These are phyloP conservation scores for Raffaelea deltoideospora DNA, from an alignment of 2,329 filamentous ascomycete genomes.

Conservation along the genomic window DNA sequence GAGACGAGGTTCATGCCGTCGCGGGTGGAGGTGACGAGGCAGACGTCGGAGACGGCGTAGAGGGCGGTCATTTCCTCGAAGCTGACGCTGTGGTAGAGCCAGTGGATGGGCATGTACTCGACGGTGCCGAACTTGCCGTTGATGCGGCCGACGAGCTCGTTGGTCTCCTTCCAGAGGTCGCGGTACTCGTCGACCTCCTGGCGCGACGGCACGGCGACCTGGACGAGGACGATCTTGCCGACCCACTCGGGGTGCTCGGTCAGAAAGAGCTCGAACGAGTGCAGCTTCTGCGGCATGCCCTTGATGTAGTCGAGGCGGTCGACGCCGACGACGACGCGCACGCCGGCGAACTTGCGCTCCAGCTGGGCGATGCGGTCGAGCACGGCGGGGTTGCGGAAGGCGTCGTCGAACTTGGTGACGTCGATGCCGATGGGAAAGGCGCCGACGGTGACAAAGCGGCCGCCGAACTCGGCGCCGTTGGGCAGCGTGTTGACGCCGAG, in stretches of 20 bases:
- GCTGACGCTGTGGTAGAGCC: constrained; percentile 88
- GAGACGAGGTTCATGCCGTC: constrained; percentile 99
- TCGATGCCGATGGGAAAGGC: constrained; percentile 98
- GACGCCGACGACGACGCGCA: constrained; percentile 92
- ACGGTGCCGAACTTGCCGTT: constrained; percentile 95
- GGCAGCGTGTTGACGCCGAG: constrained; percentile 68
- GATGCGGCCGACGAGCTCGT: constrained; percentile 91
- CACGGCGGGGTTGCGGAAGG: constrained; percentile 70
- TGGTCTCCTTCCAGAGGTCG: constrained; percentile 86
- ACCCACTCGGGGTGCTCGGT: constrained; percentile 98
- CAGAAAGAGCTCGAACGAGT: constrained; percentile 90
- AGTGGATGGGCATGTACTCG: constrained; percentile 98
- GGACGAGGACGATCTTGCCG: constrained; percentile 88
- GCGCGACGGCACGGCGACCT: constrained; percentile 86
- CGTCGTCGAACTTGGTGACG: constrained; percentile 88
- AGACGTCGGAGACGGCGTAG: constrained; percentile 84
- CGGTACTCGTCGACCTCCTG: constrained; percentile 98
- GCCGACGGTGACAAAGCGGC: constrained; percentile 77
- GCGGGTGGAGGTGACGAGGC: constrained; percentile 84
- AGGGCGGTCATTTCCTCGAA: constrained; percentile 92
- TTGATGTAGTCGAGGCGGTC: constrained; percentile 98
- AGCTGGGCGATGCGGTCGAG: constrained; percentile 75
- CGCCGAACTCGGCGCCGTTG: constrained; percentile 82
- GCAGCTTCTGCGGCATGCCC: constrained; percentile 92
- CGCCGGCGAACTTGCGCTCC: constrained; percentile 82